Percentiles rank a stretch among this genome's conserved stretches.
Conservation (phyloP, 2,329 filamentous ascomycete species). For the Reticulascus tulasneorum region DNA sequence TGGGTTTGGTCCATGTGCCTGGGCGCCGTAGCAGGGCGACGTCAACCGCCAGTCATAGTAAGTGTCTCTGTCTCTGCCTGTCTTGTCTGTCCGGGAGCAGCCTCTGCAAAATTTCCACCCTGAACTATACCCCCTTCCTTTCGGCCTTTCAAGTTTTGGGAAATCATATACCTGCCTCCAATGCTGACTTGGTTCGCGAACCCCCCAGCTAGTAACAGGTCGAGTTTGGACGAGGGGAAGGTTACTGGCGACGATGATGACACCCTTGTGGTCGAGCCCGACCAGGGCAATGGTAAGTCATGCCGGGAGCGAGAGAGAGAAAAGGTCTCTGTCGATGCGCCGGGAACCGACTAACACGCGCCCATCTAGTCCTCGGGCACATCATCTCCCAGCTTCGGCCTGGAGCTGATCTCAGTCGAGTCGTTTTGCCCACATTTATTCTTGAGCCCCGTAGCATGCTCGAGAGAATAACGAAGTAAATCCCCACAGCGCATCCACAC, state of each 20-base stretch:
- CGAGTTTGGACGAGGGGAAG: constrained; percentile 55
- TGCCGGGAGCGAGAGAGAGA: constrained; percentile 3
- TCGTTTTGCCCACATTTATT: constrained; percentile 95
- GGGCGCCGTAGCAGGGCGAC: constrained; percentile 11
- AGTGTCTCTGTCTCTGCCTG: constrained; percentile 4
- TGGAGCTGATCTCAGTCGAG: constrained; percentile 89
- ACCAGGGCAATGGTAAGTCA: constrained; percentile 85
- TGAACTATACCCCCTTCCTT: constrained; percentile 2
- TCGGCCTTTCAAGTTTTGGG: not conserved
- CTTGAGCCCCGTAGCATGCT: constrained; percentile 97
- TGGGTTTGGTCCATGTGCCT: constrained; percentile 18
- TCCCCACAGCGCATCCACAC: constrained; percentile 12
- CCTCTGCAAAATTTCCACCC: constrained; percentile 1
- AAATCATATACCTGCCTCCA: constrained; percentile 6
- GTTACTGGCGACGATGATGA: constrained; percentile 58
- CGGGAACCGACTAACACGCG: not conserved
- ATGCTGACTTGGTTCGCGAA: constrained; percentile 41
- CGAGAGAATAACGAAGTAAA: constrained; percentile 96
- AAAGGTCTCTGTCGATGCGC: constrained; percentile 1
- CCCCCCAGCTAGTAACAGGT: constrained; percentile 40
- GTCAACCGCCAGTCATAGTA: constrained; percentile 9
- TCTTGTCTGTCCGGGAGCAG: not conserved
- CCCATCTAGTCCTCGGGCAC: constrained; percentile 74
- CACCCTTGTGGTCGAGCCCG: constrained; percentile 79
- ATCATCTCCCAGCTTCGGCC: constrained; percentile 97